phyloP scores from a whole-genome alignment of 306 rosid species.

The Castanea sativa region DNA sequence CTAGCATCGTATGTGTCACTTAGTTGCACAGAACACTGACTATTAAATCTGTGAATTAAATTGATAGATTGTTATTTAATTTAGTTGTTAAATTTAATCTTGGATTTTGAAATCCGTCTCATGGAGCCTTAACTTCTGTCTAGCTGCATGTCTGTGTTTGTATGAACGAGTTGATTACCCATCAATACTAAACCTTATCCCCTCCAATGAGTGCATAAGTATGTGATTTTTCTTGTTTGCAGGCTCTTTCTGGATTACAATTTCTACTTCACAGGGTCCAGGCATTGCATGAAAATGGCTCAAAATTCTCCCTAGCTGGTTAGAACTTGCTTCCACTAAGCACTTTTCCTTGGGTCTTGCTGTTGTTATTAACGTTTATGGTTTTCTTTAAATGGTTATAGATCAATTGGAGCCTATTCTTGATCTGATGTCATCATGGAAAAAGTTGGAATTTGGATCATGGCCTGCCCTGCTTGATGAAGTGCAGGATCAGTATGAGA shows the following conservation, averaged over 20 bases:
- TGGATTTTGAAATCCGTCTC: not conserved
- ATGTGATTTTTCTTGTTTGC: slow-evolving; percentile 20
- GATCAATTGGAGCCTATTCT: slow-evolving; percentile 58
- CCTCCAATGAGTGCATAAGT: not conserved
- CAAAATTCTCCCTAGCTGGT: slow-evolving; percentile 58
- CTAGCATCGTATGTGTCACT: not conserved
- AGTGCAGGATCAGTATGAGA: slow-evolving; percentile 70
- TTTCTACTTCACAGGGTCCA: slow-evolving; percentile 57
- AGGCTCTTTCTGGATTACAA: slow-evolving; percentile 89
- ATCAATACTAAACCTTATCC: not conserved
- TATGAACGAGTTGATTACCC: not conserved
- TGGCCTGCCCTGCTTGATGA: slow-evolving; percentile 87
- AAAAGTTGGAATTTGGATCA: slow-evolving; percentile 65
- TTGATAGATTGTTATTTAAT: not conserved
- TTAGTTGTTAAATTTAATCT: not conserved
- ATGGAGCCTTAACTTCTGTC: not conserved
- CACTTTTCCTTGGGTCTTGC: not conserved
- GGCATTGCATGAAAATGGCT: slow-evolving; percentile 61
- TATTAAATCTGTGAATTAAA: not conserved
- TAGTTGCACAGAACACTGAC: not conserved
- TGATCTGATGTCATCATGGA: slow-evolving; percentile 66
- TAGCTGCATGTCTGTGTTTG: not conserved
- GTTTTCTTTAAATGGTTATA: slow-evolving; percentile 32
- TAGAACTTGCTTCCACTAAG: slow-evolving; percentile 16
- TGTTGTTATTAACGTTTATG: slow-evolving; percentile 6